Evolutionary conservation across 345 rosid species (phyloP).

Genomic region (Salix udensis): DNA sequence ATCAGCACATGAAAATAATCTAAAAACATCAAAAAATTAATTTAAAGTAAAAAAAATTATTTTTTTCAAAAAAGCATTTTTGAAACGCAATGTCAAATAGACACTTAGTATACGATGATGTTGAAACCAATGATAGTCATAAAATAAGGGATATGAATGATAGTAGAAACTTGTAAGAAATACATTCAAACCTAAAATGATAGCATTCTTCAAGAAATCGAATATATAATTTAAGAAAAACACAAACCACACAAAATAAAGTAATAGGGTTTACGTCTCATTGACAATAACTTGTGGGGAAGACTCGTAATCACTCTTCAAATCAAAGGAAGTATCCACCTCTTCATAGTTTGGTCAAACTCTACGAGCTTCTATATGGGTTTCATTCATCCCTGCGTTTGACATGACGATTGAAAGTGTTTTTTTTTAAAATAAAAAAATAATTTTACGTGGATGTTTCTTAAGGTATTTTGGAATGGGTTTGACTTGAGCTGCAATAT

Average conservation of each 20-base stretch:
- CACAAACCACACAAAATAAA: too few species aligned
- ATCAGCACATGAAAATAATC: too few species aligned
- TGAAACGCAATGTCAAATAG: too few species aligned
- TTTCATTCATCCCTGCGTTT: neutral
- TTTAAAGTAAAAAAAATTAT: too few species aligned
- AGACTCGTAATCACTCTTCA: too few species aligned
- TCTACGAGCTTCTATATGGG: neutral
- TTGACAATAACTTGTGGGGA: too few species aligned
- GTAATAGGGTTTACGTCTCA: too few species aligned
- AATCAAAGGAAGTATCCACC: neutral
- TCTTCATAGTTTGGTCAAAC: neutral
- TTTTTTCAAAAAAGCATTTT: too few species aligned
- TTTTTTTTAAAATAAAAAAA: too few species aligned
- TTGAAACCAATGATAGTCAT: neutral
- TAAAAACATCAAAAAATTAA: too few species aligned
- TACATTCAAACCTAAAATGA: neutral
- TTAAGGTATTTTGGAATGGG: neutral
- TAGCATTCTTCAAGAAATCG: neutral
- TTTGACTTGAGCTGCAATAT: neutral
- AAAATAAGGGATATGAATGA: neutral
- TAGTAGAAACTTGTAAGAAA: neutral
- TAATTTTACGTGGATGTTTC: too few species aligned
- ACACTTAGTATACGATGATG: neutral
- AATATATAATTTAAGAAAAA: too few species aligned
- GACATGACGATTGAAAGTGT: neutral